Evolutionary conservation across 2,329 filamentous ascomycete genomes (phyloP), one percentile per base, ranked within the genome.

Genomic region (Pseudogymnoascus sp.): DNA sequence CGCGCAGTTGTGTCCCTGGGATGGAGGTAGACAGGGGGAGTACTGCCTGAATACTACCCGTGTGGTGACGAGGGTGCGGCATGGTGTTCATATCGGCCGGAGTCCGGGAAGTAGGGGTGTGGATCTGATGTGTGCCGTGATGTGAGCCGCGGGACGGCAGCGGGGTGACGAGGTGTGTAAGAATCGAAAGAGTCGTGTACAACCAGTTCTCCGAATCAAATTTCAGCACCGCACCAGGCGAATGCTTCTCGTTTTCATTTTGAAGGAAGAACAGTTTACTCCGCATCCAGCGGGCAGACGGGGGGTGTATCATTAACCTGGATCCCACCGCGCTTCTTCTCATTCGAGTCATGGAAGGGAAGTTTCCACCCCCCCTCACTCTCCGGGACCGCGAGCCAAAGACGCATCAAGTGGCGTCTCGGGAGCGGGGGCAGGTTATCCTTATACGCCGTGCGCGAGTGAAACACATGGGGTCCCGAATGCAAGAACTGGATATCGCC

Each of bases 301-400:
- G 92, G 92, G 7, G 88, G 79, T 25, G 83, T 90, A 74, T 96
- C 85, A 75, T 96, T 85, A 2, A 96, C 92, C 78, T 96, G 92
- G 68, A 96, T 90, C 0, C 92, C 92, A 6, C 91, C 91, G 16
- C 92, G 82, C 84, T 96, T 96, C 83, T 90, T 90, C 81, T 95
- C 89, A 64, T 84, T 79, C 64, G 84, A 89, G 75, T 96, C 92
- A 70, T 85, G 87, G 77, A 93, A 93, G 0, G 92, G 92, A 75
- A 96, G 76, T 62, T 83, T 86, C 92, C 92, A 96, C 0, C 92
- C 92, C 2, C 91, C 92, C 75, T 96, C 92, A 21, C 77, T 80
- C 77, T 93, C 89, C 0, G 92, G 91, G 2, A 90, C 92, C 10
- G 90, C 87, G 63, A 96, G 78, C 92, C 92, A 96, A 68, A 96